Base-by-base conservation (phyloP, 768 basidiomycete species). In the Dentipellis sp. region DNA sequence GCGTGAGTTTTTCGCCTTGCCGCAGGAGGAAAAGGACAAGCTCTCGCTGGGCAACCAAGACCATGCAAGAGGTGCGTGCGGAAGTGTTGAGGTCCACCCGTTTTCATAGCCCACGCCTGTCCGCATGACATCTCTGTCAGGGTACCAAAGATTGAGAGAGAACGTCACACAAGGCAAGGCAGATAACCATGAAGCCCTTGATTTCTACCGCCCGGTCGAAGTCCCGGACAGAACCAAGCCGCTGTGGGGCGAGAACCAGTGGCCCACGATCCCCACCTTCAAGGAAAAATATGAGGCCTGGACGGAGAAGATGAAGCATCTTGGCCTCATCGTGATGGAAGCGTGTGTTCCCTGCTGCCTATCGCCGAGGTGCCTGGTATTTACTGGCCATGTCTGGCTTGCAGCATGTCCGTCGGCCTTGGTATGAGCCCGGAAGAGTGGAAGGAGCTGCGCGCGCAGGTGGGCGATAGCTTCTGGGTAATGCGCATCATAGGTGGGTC, bases 401-500 rank as follows among this genome's bases (percentile, higher is more conserved):
- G 21, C 16, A 93, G 91, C 21, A 94, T 94, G 88, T 83, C 88
- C 1, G 72, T 74, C 57, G 93, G 92, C 7, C 72, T 95, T 6
- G 87, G 88, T 10, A 79, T 92, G 82, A 78, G 76, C 4, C 55
- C 67, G 0, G 77, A 80, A 1, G 93, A 94, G 64, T 89, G 88
- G 85, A 58, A 72, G 11, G 78, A 79, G 0, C 73, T 95, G 49
- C 78, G 79, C n/a, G 65, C 67, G 22, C 78, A 86, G 66, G 84
- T 94, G 0, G 81, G 91, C 57, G 83, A 94, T 60, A 85, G 84
- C 61, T 97, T 95, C 65, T 95, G 94, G 94, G 80, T 84, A 5
- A 83, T 93, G 86, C 79, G 93, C 4, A 74, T 86, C 4, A 89
- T 95, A 55, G 91, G 88, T 86, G 48, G 7, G 67, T 48, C 12